Evolutionary conservation across 2,329 filamentous ascomycete species (phyloP), one percentile per base, ranked within the genome.

Genomic region (Pseudogymnoascus sp.): DNA sequence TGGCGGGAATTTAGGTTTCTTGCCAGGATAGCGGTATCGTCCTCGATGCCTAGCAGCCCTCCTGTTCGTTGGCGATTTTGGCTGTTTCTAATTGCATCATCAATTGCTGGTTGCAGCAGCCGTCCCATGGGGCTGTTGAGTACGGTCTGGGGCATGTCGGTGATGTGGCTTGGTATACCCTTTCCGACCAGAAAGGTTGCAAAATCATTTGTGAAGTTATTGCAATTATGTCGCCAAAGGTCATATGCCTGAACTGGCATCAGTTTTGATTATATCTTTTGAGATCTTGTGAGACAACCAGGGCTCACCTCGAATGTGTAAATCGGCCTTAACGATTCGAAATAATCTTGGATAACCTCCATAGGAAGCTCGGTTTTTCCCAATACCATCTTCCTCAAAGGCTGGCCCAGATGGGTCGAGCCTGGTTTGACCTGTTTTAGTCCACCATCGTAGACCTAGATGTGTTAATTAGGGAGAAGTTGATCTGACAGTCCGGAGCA

Each of bases 171-270:
- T 0, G 94, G 94, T 64, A 97, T 97, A 2, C 91, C 90, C 68
- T 87, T 89, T 22, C 94, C 93, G 0, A 97, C 79, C 0, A 97
- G 79, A 66, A 97, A 97, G 74, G 90, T 94, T 66, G 91, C 80
- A 67, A 97, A 87, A 65, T 96, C 92, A 71, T 97, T 93, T 3
- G 90, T 91, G 75, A 97, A 99, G 75, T 97, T 97, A 77, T 97
- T 99, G 79, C 93, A 97, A 73, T 99, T 99, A 75, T 97, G 92
- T 69, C 78, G 90, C 73, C 84, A 96, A 4, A 97, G 78, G 71
- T 97, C 91, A 71, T 97, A 97, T 0, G 90, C 89, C 84, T 91
- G 66, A 16, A 7, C 60, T 45, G 30, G 16, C 19, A 19, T 63
- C 22, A 22, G 2, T 60, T 19, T 69, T 55, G 58, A 38, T 16